Evolutionary conservation across 306 rosid species (phyloP).

Genomic region (Fragaria ananassa): DNA sequence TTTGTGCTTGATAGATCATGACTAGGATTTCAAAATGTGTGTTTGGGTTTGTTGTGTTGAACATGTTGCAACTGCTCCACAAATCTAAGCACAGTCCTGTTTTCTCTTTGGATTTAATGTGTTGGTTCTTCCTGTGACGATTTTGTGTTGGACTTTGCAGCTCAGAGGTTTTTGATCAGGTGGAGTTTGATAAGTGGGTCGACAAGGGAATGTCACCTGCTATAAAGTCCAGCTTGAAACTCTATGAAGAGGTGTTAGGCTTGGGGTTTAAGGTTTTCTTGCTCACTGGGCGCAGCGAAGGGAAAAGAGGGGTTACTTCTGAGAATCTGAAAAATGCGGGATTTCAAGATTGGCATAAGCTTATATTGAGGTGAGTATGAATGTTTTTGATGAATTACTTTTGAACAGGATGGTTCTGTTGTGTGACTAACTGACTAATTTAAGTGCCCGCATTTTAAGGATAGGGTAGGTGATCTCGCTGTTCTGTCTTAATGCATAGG

Average conservation of each 20-base stretch:
- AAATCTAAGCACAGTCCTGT: background rate
- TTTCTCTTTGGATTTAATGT: background rate
- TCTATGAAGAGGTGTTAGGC: conserved; percentile 60
- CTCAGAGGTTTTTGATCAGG: conserved; percentile 53
- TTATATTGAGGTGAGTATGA: conserved; percentile 62
- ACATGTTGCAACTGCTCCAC: background rate
- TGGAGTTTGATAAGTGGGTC: conserved; percentile 72
- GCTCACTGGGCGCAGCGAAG: conserved; percentile 80
- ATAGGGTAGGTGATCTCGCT: background rate
- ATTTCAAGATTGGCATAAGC: conserved; percentile 67
- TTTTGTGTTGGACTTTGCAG: conserved; percentile 40
- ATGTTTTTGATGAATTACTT: background rate
- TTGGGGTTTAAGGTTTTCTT: conserved; percentile 77
- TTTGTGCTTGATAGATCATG: background rate
- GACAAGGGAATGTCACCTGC: conserved; percentile 61
- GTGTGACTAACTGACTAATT: background rate
- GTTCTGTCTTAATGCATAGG: background rate
- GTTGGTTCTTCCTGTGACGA: background rate
- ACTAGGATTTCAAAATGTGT: background rate
- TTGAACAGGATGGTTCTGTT: background rate
- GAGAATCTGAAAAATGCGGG: conserved; percentile 76
- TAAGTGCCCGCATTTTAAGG: background rate
- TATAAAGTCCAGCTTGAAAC: conserved; percentile 66
- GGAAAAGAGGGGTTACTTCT: conserved; percentile 50
- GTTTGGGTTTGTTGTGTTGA: background rate